A percentile compares a stretch with the other conserved stretches of the same genome.
Conservation (phyloP, 345 rosid genomes). For the Microcos paniculata region DNA sequence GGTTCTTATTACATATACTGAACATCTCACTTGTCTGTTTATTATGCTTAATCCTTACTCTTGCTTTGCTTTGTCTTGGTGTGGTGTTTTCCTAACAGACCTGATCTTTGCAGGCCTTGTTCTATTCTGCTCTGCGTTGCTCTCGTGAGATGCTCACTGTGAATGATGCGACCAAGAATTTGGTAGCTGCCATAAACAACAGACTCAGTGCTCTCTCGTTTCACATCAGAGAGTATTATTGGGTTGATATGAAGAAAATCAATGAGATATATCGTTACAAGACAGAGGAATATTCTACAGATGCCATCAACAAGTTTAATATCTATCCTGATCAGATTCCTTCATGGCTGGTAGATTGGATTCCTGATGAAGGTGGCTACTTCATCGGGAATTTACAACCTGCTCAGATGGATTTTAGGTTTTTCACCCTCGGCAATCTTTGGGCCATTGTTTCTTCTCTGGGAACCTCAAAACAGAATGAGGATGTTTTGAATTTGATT, state of each 20-base stretch:
- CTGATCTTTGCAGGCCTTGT: constrained; percentile 64
- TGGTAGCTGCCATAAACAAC: constrained; percentile 80
- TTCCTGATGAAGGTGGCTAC: constrained; percentile 88
- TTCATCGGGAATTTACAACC: constrained; percentile 91
- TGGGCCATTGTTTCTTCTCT: constrained; percentile 80
- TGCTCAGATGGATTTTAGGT: constrained; percentile 98
- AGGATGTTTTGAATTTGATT: constrained; percentile 70
- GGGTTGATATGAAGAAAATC: constrained; percentile 80
- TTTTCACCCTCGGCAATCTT: constrained; percentile 92
- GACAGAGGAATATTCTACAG: constrained; percentile 87
- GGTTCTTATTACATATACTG: too few relatives aligned
- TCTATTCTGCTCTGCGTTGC: constrained; percentile 87
- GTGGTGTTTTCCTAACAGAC: constrained; percentile 2
- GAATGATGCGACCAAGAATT: constrained; percentile 75
- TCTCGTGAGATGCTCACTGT: constrained; percentile 83
- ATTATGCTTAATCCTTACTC: background rate
- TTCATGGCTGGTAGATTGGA: constrained; percentile 93
- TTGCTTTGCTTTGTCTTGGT: background rate
- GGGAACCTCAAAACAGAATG: constrained; percentile 68
- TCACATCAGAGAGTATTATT: constrained; percentile 89
- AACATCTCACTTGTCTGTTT: background rate
- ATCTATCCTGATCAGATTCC: constrained; percentile 97
- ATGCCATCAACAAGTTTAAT: constrained; percentile 91
- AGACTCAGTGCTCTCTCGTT: constrained; percentile 87
- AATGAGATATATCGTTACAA: constrained; percentile 95